Base-by-base conservation (phyloP, 2,329 filamentous ascomycete species). In the Ophiostoma pallidulum region DNA sequence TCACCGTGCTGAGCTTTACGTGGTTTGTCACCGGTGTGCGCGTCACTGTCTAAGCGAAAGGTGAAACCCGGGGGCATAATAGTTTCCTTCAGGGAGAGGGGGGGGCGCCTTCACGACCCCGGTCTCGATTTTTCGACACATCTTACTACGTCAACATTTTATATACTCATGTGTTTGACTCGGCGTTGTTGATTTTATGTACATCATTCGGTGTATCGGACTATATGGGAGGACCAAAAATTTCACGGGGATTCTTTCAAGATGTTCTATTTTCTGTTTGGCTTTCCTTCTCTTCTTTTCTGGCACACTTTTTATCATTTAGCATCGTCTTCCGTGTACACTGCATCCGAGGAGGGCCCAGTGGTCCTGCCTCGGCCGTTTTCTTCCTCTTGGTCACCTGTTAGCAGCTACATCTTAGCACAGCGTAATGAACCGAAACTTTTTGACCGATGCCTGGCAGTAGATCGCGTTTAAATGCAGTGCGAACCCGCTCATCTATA, bases 1-100 rank as follows among this genome's bases (percentile, higher is more conserved):
- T 78, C 37, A 81, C 78, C 1, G 65, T 82, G 4, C 53, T 76
- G 26, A 77, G 74, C 59, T 82, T 82, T 54, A 80, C 77, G 26
- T 82, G 77, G 77, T 82, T 82, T 55, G 75, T 80, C 32, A 67
- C 67, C 20, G 77, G 78, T 3, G 58, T 77, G 42, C 56, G 55
- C 12, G 49, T 54, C 12, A 49, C 56, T 26, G 20, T 59, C 20
- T 63, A 50, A 14, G 14, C 14, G 12, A 10, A 28, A 28, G 24
- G 24, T 28, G 24, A 28, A 28, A 5, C 10, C 5, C 24, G 24
- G 24, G 10, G 10, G 5, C 10, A 6, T 28, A 28, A 28, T 28
- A n/a, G n/a, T n/a, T n/a, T n/a, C n/a, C 10, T 28, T 28, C 24
- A 28, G 24, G 24, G 10, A 18, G 24, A 7, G 5, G 7, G 22